Base-by-base conservation (phyloP, 306 rosid genomes). In the Ormosia emarginata region DNA sequence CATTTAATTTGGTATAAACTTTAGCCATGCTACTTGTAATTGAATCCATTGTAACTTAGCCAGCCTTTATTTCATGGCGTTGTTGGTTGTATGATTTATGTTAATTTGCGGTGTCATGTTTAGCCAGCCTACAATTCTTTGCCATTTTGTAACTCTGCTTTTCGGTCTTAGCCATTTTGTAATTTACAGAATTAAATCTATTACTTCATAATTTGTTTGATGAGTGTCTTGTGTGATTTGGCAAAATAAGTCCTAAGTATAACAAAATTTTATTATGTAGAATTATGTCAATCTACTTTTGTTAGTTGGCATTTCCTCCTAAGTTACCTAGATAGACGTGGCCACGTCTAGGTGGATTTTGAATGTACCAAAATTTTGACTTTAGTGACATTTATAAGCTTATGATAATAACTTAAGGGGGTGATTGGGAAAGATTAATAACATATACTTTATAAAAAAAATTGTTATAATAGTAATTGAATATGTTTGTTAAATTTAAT, bases 261-360 rank as follows among this genome's bases (percentile, higher is more conserved):
- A 24, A 24, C 24, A 24, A 24, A 24, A 24, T 24, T 24, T 24
- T 24, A 24, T 24, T 24, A 24, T 77, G 57, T 68, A 83, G 77
- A 83, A 80, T 70, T 34, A 79, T 53, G 82, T 71, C 81, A 63
- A 56, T 77, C 84, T 81, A 81, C 62, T 84, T 80, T 47, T 43
- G 76, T 75, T 83, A 62, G 85, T 82, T 69, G 79, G 76, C 83
- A 71, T 77, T 83, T 71, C 78, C 75, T 73, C 71, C 47, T 67
- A 65, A 44, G 52, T 61, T 68, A 68, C 84, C 59, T 84, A 77
- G 87, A 58, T 67, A 50, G 82, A 78, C 86, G 63, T 30, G 64
- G 59, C 87, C 80, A 75, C 77, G 36, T 67, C 40, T 57, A 44
- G 36, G 68, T 64, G 83, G 82, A 83, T 88, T 82, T 88, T 83